Percentiles rank a stretch among this genome's conserved stretches.
These are phyloP conservation scores for Tricholoma hemisulphureum DNA, from an alignment of 768 basidiomycete genomes.

Conservation along the genomic window DNA sequence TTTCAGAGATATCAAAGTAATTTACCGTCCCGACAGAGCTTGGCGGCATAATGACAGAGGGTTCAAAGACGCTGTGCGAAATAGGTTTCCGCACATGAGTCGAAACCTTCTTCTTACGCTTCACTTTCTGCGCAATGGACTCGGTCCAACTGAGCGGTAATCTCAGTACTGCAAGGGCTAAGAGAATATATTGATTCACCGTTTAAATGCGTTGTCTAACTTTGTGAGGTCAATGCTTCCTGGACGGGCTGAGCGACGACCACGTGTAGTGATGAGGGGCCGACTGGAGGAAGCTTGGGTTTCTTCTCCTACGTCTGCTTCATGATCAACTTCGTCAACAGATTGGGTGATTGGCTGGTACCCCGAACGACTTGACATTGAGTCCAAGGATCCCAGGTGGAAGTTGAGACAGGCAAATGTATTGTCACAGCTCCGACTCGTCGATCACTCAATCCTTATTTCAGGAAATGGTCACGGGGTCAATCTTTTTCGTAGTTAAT, in stretches of 20 bases:
- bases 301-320: slow-evolving; percentile 37
- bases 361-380: slow-evolving; percentile 39
- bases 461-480: neutral
- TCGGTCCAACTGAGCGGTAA: slow-evolving; percentile 69
- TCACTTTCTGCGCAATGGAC: slow-evolving; percentile 82
- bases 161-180: slow-evolving; percentile 1
- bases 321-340: slow-evolving; percentile 42
- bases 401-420: neutral
- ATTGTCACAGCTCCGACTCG: neutral
- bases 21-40: slow-evolving; percentile 38
- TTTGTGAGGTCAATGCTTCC: slow-evolving; percentile 78
- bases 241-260: slow-evolving; percentile 41
- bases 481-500: too few species aligned
- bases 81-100: slow-evolving; percentile 69
- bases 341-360: slow-evolving; percentile 48
- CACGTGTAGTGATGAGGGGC: slow-evolving; percentile 24
- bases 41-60: slow-evolving; percentile 40
- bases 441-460: slow-evolving; percentile 4
- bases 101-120: slow-evolving; percentile 73
- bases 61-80: slow-evolving; percentile 80
- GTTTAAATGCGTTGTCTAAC: slow-evolving; percentile 81
- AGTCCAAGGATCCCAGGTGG: neutral
- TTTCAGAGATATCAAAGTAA: slow-evolving; percentile 6
- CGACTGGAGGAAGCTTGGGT: slow-evolving; percentile 24
- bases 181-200: slow-evolving; percentile 35